These are phyloP conservation scores for Aquilaria agallochum DNA, from an alignment of 441 rosid genomes.

Conservation along the genomic window DNA sequence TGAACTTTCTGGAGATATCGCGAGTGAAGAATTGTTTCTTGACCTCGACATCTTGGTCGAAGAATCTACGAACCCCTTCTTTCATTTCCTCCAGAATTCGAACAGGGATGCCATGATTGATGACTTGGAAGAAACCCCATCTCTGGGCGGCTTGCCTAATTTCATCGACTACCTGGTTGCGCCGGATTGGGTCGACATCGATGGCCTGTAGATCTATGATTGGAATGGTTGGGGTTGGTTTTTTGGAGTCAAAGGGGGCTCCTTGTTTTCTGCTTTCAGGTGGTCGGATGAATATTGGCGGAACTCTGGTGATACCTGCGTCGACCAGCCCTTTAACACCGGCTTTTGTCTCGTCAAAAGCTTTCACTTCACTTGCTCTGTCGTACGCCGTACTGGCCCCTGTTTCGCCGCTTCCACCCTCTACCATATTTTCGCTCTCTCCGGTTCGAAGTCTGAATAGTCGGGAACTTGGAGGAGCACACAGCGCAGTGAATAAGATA, in stretches of 20 bases:
- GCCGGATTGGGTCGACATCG: constrained; percentile 5
- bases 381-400: neutral
- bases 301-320: neutral
- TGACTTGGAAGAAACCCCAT: constrained; percentile 38
- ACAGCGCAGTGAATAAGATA: too few species aligned
- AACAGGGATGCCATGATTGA: constrained; percentile 37
- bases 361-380: constrained; percentile 12
- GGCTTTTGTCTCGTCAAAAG: constrained; percentile 20
- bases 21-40: constrained; percentile 30
- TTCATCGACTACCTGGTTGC: constrained; percentile 11
- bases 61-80: constrained; percentile 26
- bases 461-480: neutral
- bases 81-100: constrained; percentile 28
- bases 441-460: neutral
- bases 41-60: constrained; percentile 29
- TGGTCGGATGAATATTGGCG: constrained; percentile 10
- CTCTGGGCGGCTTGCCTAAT: constrained; percentile 21
- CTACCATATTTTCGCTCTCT: too few species aligned
- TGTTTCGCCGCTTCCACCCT: too few species aligned
- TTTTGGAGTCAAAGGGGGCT: constrained; percentile 3
- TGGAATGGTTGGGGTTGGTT: constrained; percentile 20
- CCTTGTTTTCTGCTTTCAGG: constrained; percentile 3
- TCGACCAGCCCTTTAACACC: neutral
- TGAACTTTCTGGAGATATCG: constrained; percentile 19
- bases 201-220: constrained; percentile 26